These are phyloP conservation scores for Verticillium nubilum DNA, from an alignment of 2,329 filamentous ascomycete genomes.

Conservation along the genomic window DNA sequence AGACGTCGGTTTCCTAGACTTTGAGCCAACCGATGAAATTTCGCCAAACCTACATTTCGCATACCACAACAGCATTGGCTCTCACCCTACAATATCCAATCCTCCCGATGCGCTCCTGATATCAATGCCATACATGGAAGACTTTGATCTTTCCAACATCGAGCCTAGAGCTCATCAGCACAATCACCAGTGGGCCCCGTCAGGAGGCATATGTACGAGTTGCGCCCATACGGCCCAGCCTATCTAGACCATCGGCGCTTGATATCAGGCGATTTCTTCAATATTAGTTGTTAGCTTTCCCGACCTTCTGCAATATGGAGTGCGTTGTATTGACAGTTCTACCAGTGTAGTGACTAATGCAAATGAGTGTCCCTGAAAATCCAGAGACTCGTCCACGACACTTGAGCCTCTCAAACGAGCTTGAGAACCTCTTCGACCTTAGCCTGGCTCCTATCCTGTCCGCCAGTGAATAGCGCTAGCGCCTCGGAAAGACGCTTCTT, in stretches of 20 bases:
- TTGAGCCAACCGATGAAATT: not conserved
- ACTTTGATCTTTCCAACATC: not conserved
- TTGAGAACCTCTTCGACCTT: slow-evolving; percentile 28
- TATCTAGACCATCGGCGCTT: not conserved
- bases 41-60: not conserved
- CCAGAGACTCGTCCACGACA: not conserved
- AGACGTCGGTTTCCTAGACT: not conserved
- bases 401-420: slow-evolving; percentile 8
- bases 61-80: not conserved
- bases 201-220: not conserved
- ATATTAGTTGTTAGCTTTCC: not conserved
- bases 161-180: not conserved
- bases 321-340: not conserved
- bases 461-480: slow-evolving; percentile 32
- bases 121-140: not conserved
- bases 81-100: not conserved
- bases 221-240: not conserved
- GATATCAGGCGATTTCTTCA: not conserved
- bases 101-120: not conserved
- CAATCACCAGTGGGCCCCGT: not conserved
- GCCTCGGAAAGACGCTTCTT: slow-evolving; percentile 30
- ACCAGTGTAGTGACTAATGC: not conserved
- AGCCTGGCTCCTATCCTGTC: slow-evolving; percentile 29
- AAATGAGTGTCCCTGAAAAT: not conserved
- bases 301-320: not conserved